These are phyloP conservation scores for Scutellaria galericulata DNA, from an alignment of 257 asterid species.

Conservation along the genomic window DNA sequence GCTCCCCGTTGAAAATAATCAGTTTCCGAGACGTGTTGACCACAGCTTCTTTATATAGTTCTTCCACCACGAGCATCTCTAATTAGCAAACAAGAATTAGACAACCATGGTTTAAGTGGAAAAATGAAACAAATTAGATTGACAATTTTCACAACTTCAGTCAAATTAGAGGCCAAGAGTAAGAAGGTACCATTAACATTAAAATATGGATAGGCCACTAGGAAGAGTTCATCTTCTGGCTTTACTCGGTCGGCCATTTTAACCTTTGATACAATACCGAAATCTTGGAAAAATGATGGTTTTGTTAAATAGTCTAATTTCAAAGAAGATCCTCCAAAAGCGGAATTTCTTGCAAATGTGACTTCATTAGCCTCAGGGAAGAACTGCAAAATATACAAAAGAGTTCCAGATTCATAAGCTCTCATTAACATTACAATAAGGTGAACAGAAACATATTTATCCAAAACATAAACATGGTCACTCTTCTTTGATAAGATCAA, in stretches of 20 bases:
- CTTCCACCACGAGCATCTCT: slow-evolving; percentile 98
- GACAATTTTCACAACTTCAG: neutral
- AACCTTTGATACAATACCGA: slow-evolving; percentile 72
- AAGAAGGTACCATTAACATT: slow-evolving; percentile 72
- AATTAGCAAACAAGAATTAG: slow-evolving; percentile 27
- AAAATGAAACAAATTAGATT: neutral
- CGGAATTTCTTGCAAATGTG: slow-evolving; percentile 72
- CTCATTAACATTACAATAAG: too few species aligned
- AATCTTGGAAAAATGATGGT: slow-evolving; percentile 91
- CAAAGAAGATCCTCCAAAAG: slow-evolving; percentile 73
- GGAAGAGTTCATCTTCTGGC: slow-evolving; percentile 80
- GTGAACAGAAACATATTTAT: too few species aligned
- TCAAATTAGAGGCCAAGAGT: slow-evolving; percentile 19
- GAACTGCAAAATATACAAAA: slow-evolving; percentile 56
- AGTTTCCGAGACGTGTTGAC: slow-evolving; percentile 59
- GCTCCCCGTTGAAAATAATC: slow-evolving; percentile 90
- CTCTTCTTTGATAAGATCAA: slow-evolving; percentile 1
- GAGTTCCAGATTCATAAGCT: neutral
- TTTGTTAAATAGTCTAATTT: slow-evolving; percentile 88
- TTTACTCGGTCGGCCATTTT: slow-evolving; percentile 84
- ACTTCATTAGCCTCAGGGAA: slow-evolving; percentile 97
- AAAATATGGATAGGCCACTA: slow-evolving; percentile 91
- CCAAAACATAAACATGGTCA: too few species aligned
- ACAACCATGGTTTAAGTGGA: neutral
- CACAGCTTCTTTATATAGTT: slow-evolving; percentile 85